Evolutionary conservation across 345 rosid genomes (phyloP).

Genomic region (Lenwebbia sp.): DNA sequence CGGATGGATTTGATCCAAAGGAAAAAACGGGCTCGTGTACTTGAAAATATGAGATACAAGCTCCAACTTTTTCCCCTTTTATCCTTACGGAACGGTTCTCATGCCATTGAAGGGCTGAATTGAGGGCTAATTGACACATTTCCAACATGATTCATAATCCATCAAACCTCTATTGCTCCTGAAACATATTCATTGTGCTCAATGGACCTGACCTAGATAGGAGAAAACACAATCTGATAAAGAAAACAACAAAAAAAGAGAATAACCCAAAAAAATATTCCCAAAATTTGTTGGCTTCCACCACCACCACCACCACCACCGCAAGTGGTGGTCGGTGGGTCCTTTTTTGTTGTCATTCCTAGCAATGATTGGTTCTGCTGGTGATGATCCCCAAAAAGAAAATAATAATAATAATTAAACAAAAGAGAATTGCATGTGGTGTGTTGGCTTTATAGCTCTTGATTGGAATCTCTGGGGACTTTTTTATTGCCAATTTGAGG

Average conservation of each 20-base stretch:
- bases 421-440: not conserved
- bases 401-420: not conserved
- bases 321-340: not conserved
- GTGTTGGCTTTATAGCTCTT: not conserved
- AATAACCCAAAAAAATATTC: not conserved
- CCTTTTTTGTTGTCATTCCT: not conserved
- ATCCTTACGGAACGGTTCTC: not conserved
- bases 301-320: not conserved
- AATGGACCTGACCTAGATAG: not conserved
- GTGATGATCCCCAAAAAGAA: not conserved
- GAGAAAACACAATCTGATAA: not conserved
- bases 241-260: not conserved
- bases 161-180: not conserved
- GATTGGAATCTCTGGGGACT: not conserved
- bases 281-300: not conserved
- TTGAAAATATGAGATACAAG: too few relatives aligned
- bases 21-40: not conserved
- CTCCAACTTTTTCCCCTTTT: not conserved
- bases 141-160: not conserved
- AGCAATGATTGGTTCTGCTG: not conserved
- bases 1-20: not conserved
- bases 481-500: not conserved
- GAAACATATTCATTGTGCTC: not conserved
- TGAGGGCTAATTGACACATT: not conserved
- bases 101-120: not conserved